A percentile compares a stretch with the other conserved stretches of the same genome.
Conservation (phyloP, 306 rosid genomes). For the Cucurbita argyrosperma region DNA sequence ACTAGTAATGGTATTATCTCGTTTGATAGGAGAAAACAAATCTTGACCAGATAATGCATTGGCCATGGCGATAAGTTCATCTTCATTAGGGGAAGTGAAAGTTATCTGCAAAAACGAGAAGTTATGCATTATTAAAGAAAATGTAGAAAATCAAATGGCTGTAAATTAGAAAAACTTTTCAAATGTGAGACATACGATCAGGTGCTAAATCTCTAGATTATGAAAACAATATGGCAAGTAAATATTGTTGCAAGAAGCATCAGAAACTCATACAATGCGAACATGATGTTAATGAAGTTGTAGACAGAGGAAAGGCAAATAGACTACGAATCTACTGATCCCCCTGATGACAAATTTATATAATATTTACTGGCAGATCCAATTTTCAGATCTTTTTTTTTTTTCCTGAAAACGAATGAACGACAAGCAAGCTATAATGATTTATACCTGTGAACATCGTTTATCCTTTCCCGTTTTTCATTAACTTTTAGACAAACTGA, state of each 20-base stretch:
- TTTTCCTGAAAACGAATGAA: not conserved
- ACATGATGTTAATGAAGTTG: not conserved
- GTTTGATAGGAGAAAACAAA: constrained; percentile 28
- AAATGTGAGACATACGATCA: not conserved
- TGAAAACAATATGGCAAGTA: not conserved
- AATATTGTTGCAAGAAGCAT: not conserved
- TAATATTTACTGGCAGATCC: not conserved
- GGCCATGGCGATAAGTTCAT: constrained; percentile 79
- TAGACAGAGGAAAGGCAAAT: not conserved
- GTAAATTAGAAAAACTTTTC: not conserved
- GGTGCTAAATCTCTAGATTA: not conserved
- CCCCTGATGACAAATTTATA: not conserved
- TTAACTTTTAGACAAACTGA: not conserved
- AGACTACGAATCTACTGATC: not conserved
- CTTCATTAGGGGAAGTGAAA: constrained; percentile 75
- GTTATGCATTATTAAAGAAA: not conserved
- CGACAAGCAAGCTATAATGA: not conserved
- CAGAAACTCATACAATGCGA: not conserved
- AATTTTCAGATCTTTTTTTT: not conserved
- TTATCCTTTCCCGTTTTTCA: not conserved
- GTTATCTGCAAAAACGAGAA: constrained; percentile 26
- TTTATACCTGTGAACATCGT: not conserved
- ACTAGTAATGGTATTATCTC: constrained; percentile 9
- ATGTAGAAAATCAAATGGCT: not conserved
- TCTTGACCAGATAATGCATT: constrained; percentile 44